These are phyloP conservation scores for Apophysomyces sp. DNA, from an alignment of 371 early-diverging fungal genomes.

Conservation along the genomic window DNA sequence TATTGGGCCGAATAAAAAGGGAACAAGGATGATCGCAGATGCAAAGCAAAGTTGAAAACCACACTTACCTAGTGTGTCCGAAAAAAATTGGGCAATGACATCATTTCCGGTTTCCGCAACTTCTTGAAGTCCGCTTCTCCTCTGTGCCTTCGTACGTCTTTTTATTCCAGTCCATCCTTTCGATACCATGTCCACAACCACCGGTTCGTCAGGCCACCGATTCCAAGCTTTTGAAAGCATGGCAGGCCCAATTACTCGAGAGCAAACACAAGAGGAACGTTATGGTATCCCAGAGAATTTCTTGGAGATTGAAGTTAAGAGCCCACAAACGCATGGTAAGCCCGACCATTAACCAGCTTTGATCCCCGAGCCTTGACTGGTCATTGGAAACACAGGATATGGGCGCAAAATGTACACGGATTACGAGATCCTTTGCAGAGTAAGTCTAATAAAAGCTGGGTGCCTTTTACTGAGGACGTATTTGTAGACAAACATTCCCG, in stretches of 20 bases:
- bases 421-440: constrained; percentile 92
- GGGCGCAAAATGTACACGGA: constrained; percentile 93
- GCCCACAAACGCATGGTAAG: constrained; percentile 87
- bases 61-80: too few relatives aligned
- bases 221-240: constrained; percentile 58
- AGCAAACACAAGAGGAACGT: constrained; percentile 86
- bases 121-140: too few relatives aligned
- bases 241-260: constrained; percentile 61
- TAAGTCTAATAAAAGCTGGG: constrained; percentile 33
- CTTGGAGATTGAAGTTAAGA: constrained; percentile 93
- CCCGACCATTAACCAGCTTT: not conserved
- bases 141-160: not conserved
- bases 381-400: constrained; percentile 41
- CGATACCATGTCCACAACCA: not conserved
- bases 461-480: not conserved
- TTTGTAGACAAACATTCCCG: constrained; percentile 92
- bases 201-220: constrained; percentile 14
- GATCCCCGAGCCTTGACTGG: not conserved
- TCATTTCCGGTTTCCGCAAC: too few relatives aligned
- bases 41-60: too few relatives aligned
- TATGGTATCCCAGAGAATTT: constrained; percentile 97
- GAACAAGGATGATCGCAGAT: too few relatives aligned
- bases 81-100: too few relatives aligned
- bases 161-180: not conserved
- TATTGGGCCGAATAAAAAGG: too few relatives aligned